Base-by-base conservation (phyloP, 2,329 filamentous ascomycete species). In the Penicillium decumbens region DNA sequence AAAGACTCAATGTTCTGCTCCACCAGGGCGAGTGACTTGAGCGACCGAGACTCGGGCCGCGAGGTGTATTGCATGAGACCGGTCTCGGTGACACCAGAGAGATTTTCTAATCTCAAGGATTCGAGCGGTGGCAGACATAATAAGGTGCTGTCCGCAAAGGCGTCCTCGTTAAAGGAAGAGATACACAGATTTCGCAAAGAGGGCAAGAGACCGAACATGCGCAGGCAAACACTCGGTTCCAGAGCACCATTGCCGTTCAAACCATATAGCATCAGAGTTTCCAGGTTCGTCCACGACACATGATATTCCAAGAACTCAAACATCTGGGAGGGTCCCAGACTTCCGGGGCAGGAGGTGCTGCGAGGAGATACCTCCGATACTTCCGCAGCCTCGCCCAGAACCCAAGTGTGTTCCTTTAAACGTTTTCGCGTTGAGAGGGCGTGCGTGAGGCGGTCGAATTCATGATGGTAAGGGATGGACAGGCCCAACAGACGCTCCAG, bases 391-490 rank as follows among this genome's bases (percentile, higher is more conserved):
- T 76, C 73, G 15, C 72, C 74, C 35, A 82, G 62, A n/a, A 81
- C 65, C 80, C 80, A 83, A 1, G 75, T 71, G 45, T 80, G 75
- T 57, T 81, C 76, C 57, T 74, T 80, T 30, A 84, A 62, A 43
- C 75, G 75, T 44, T 71, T 68, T 35, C 80, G 70, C 5, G 77
- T 80, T 0, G 80, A 80, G 18, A 83, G 60, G 2, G 80, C 79
- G 59, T 82, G 73, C 9, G 74, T 79, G 18, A 80, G 62, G 18
- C 78, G 75, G 58, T 81, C 77, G 53, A 78, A 81, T 29, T 76
- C 69, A 49, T 80, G 77, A 33, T 72, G 70, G 56, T 78, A 80
- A 2, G 76, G 72, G n/a, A 77, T 66, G 42, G 75, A 72, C 48
- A 81, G 76, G 5, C 80, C 80, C 28, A 75, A 61, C 6, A 83